Percentiles rank a stretch among this genome's conserved stretches.
Conservation (phyloP, 306 rosid species). For the Corylus americana region DNA sequence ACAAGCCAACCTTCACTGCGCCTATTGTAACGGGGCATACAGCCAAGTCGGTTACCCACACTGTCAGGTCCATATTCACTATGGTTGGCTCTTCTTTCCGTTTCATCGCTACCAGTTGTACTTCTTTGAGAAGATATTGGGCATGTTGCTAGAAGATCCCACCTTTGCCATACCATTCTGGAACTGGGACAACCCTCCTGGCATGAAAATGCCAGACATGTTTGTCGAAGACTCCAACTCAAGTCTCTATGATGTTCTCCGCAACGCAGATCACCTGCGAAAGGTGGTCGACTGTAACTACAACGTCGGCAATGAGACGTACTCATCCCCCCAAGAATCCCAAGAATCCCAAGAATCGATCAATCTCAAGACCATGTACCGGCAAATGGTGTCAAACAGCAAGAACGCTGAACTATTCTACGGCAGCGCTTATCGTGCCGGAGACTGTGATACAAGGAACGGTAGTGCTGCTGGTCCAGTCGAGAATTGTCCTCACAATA, state of each 20-base stretch:
- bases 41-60: conserved; percentile 60
- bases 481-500: conserved; percentile 60
- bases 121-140: conserved; percentile 73
- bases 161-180: conserved; percentile 67
- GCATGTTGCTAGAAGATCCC: conserved; percentile 61
- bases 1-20: conserved; percentile 79
- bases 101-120: conserved; percentile 76
- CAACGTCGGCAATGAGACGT: neutral
- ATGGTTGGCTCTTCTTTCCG: conserved; percentile 82
- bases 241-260: conserved; percentile 48
- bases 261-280: conserved; percentile 38
- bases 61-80: conserved; percentile 52
- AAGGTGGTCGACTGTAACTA: conserved; percentile 44
- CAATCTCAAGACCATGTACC: conserved; percentile 48
- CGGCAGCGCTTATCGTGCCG: conserved; percentile 58
- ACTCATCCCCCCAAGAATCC: too few species aligned
- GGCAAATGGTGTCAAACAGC: conserved; percentile 63
- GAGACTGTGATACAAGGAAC: conserved; percentile 5
- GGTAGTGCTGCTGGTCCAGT: conserved; percentile 34
- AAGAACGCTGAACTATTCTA: conserved; percentile 49
- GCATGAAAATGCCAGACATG: conserved; percentile 63
- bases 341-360: neutral
- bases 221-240: conserved; percentile 40
- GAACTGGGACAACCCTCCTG: conserved; percentile 69
- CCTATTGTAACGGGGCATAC: conserved; percentile 85